Percentiles rank a stretch among this genome's conserved stretches.
Conservation (phyloP, 305 asterid species). For the Andrographis paniculata region DNA sequence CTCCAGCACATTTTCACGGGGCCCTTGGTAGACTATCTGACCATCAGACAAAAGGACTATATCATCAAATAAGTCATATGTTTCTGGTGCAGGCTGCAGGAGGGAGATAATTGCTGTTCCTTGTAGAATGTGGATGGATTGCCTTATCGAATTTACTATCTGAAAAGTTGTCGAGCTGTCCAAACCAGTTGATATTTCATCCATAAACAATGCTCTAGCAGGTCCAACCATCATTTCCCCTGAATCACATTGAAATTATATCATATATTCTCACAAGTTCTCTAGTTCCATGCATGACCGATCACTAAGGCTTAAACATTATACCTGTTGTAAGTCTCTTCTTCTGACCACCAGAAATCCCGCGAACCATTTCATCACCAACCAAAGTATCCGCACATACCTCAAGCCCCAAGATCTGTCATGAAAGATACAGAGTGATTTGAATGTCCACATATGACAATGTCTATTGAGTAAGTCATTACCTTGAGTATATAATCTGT, state of each 20-base stretch:
- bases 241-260: slow-evolving; percentile 14
- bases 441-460: neutral
- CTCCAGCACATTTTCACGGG: slow-evolving; percentile 59
- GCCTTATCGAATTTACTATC: slow-evolving; percentile 74
- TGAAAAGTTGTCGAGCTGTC: slow-evolving; percentile 88
- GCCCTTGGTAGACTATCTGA: slow-evolving; percentile 75
- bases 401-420: slow-evolving; percentile 90
- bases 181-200: slow-evolving; percentile 90
- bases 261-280: neutral
- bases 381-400: slow-evolving; percentile 86
- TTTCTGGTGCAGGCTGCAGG: slow-evolving; percentile 92
- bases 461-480: slow-evolving; percentile 4
- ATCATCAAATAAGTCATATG: slow-evolving; percentile 76
- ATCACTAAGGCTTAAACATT: neutral
- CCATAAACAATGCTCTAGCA: slow-evolving; percentile 85
- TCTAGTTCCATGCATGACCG: neutral
- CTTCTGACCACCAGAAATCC: slow-evolving; percentile 94
- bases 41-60: slow-evolving; percentile 77
- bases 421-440: slow-evolving; percentile 2
- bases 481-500: slow-evolving; percentile 94
- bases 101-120: slow-evolving; percentile 84
- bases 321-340: slow-evolving; percentile 88
- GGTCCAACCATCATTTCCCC: slow-evolving; percentile 98
- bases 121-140: slow-evolving; percentile 69
- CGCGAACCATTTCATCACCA: slow-evolving; percentile 90